These are phyloP conservation scores for Casuarina cunninghamiana DNA, from an alignment of 306 rosid genomes.

Conservation along the genomic window DNA sequence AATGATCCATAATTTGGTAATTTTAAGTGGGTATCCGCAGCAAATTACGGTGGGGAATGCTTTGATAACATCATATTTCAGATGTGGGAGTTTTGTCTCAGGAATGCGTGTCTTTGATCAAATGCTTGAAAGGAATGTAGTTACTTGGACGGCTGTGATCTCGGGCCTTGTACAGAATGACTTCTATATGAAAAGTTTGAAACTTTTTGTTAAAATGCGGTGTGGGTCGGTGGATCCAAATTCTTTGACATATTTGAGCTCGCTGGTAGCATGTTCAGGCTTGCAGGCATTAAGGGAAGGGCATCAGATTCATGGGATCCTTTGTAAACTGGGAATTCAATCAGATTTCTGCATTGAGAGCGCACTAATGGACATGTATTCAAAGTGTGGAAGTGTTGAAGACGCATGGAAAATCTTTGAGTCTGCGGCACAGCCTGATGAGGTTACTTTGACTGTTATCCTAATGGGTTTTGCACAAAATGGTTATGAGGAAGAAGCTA, in stretches of 20 bases:
- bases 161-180: constrained; percentile 77
- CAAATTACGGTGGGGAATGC: constrained; percentile 78
- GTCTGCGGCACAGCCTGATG: constrained; percentile 71
- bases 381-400: constrained; percentile 71
- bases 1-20: constrained; percentile 70
- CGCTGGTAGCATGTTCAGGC: constrained; percentile 81
- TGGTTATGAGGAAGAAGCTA: constrained; percentile 84
- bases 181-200: constrained; percentile 47
- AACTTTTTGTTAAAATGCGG: constrained; percentile 53
- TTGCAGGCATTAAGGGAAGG: constrained; percentile 69
- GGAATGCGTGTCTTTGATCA: constrained; percentile 72
- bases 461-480: constrained; percentile 84
- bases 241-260: constrained; percentile 74
- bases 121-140: constrained; percentile 76
- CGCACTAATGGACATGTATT: constrained; percentile 89
- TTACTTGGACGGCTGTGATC: constrained; percentile 88
- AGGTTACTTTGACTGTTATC: constrained; percentile 80
- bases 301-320: constrained; percentile 70
- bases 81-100: constrained; percentile 51
- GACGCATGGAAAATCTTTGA: constrained; percentile 72
- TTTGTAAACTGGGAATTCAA: constrained; percentile 75
- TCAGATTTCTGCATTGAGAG: constrained; percentile 74
- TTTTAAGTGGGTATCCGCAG: constrained; percentile 59
- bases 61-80: constrained; percentile 71
- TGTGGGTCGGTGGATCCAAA: constrained; percentile 62